Percentiles rank a stretch among this genome's conserved stretches.
Evolutionary conservation across 345 rosid species (phyloP).

Genomic region (Durio zibethinus): DNA sequence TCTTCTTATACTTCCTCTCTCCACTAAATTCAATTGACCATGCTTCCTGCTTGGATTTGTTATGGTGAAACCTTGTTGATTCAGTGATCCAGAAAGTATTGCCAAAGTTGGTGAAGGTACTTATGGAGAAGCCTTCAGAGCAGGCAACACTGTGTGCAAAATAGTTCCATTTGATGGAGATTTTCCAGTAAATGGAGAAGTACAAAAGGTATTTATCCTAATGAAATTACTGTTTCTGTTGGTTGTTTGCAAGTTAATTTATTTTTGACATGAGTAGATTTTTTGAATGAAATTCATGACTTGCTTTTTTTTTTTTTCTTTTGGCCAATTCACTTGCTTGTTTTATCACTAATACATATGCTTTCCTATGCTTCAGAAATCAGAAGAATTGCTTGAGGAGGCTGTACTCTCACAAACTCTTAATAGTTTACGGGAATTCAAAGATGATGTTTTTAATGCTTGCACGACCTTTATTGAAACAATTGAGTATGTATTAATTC

Average conservation of each 20-base stretch:
- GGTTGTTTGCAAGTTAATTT: background rate
- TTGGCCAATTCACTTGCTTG: too few relatives aligned
- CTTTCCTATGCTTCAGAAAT: slow-evolving; percentile 59
- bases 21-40: background rate
- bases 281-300: slow-evolving; percentile 1
- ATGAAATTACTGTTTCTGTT: background rate
- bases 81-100: slow-evolving; percentile 67
- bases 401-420: slow-evolving; percentile 77
- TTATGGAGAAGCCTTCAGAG: slow-evolving; percentile 87
- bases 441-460: slow-evolving; percentile 38
- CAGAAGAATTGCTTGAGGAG: slow-evolving; percentile 94
- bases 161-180: slow-evolving; percentile 96
- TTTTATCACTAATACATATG: slow-evolving; percentile 18
- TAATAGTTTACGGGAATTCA: slow-evolving; percentile 49
- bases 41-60: slow-evolving; percentile 16
- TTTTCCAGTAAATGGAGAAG: slow-evolving; percentile 78
- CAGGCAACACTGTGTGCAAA: slow-evolving; percentile 84
- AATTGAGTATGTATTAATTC: slow-evolving; percentile 60
- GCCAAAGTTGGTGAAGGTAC: slow-evolving; percentile 96
- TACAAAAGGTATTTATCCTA: slow-evolving; percentile 64
- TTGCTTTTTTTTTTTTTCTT: slow-evolving; percentile 2
- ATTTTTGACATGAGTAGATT: background rate
- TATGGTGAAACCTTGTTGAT: slow-evolving; percentile 21
- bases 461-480: slow-evolving; percentile 72
- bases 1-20: slow-evolving; percentile 8